Conservation (phyloP, 1,284 basidiomycete genomes). For the Mixia osmundae region DNA sequence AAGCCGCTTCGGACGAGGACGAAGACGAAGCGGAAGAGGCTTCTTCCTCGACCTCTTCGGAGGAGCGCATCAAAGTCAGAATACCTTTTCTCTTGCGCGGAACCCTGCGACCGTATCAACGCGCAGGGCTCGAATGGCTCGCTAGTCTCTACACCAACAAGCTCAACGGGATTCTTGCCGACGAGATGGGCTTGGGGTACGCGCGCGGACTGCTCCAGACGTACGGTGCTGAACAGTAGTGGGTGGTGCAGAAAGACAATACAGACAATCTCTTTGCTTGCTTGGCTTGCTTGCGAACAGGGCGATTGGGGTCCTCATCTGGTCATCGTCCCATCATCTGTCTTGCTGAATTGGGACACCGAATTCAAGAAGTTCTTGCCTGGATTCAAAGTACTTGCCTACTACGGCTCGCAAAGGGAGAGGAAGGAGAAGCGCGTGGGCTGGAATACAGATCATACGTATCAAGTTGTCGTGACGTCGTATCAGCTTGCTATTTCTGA, state of each 20-base stretch:
- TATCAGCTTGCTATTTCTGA: slow-evolving; percentile 84
- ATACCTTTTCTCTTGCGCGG: slow-evolving; percentile 31
- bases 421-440: slow-evolving; percentile 81
- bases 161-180: slow-evolving; percentile 72
- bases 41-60: slow-evolving; percentile 4
- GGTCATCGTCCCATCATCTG: slow-evolving; percentile 33
- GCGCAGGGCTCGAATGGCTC: slow-evolving; percentile 84
- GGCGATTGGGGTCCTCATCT: slow-evolving; percentile 84
- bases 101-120: slow-evolving; percentile 75
- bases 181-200: slow-evolving; percentile 22
- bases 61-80: slow-evolving; percentile 4
- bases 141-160: slow-evolving; percentile 65
- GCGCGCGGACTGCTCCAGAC: not conserved
- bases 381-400: slow-evolving; percentile 73
- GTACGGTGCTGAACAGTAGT: slow-evolving; percentile 39
- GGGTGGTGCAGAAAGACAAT: slow-evolving; percentile 61
- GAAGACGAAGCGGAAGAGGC: not conserved
- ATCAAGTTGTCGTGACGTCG: slow-evolving; percentile 89
- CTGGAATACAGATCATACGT: slow-evolving; percentile 77
- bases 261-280: slow-evolving; percentile 78
- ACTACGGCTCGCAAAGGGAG: slow-evolving; percentile 75
- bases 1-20: slow-evolving; percentile 1
- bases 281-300: slow-evolving; percentile 35
- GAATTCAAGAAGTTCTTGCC: slow-evolving; percentile 97
- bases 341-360: slow-evolving; percentile 88